These are phyloP conservation scores for Spiraea crenata DNA, from an alignment of 331 rosid genomes.

Conservation along the genomic window DNA sequence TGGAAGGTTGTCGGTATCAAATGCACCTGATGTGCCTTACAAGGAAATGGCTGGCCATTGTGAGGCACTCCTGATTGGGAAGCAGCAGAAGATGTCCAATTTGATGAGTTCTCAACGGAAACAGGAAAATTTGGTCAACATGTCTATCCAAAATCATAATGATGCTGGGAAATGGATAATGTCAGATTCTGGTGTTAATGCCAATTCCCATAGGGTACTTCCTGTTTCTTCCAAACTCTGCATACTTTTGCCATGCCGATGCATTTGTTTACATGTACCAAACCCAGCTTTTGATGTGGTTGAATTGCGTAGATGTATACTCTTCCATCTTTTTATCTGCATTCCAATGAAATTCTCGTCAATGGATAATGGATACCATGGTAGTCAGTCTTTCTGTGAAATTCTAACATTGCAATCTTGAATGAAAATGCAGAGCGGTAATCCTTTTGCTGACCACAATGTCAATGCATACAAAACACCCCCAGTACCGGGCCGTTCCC, in stretches of 20 bases:
- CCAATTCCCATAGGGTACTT: conserved; percentile 41
- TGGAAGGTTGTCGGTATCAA: conserved; percentile 58
- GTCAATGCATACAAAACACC: conserved; percentile 32
- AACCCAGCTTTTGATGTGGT: not conserved
- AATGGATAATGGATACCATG: not conserved
- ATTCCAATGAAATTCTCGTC: not conserved
- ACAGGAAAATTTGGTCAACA: conserved; percentile 37
- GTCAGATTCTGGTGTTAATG: conserved; percentile 19
- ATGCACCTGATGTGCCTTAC: conserved; percentile 57
- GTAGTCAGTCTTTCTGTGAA: not conserved
- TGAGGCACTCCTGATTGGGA: conserved; percentile 71
- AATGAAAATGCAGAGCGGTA: conserved; percentile 50
- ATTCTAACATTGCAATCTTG: conserved; percentile 27
- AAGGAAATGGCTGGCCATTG: conserved; percentile 82
- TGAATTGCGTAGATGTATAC: not conserved
- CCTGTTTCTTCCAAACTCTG: conserved; percentile 12
- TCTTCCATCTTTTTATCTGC: not conserved
- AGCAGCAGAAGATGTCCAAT: conserved; percentile 70
- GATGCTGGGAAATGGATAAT: conserved; percentile 29
- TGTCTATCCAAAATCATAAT: conserved; percentile 28
- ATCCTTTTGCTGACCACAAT: conserved; percentile 32
- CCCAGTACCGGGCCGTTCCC: conserved; percentile 21
- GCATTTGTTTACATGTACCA: not conserved
- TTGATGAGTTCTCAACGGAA: conserved; percentile 52
- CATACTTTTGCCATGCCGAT: not conserved